These are phyloP conservation scores for Nakataea oryzae DNA, from an alignment of 2,329 filamentous ascomycete species.

Conservation along the genomic window DNA sequence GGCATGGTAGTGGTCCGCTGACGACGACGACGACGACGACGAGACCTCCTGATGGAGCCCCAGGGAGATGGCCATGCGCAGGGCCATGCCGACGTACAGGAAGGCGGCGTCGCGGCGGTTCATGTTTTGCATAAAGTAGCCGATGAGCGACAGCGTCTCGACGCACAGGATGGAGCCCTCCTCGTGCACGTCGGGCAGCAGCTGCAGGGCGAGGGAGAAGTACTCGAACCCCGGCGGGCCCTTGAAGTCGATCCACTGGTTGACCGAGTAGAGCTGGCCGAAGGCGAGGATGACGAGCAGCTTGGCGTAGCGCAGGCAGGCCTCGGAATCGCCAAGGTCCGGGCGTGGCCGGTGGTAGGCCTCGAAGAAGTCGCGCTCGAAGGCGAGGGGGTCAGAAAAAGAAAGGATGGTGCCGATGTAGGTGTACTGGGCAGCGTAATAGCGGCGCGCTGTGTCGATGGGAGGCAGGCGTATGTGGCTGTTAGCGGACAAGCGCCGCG, in stretches of 20 bases:
- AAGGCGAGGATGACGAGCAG: constrained; percentile 41
- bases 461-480: constrained; percentile 10
- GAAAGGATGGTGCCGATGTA: constrained; percentile 49
- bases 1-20: constrained; percentile 3
- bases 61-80: constrained; percentile 46
- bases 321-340: constrained; percentile 30
- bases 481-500: constrained; percentile 13
- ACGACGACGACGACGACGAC: constrained; percentile 20
- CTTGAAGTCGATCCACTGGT: constrained; percentile 40
- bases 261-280: constrained; percentile 46
- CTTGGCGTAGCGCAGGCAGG: constrained; percentile 39
- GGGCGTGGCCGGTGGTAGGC: constrained; percentile 29
- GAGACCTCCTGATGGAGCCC: constrained; percentile 44
- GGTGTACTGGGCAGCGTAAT: constrained; percentile 33
- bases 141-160: constrained; percentile 41
- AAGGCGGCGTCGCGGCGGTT: constrained; percentile 38
- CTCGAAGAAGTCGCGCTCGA: constrained; percentile 31
- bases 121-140: constrained; percentile 41
- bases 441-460: constrained; percentile 33
- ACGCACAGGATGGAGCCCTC: constrained; percentile 43
- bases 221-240: constrained; percentile 45
- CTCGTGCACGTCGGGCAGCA: constrained; percentile 44
- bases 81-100: constrained; percentile 39
- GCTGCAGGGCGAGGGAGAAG: constrained; percentile 38
- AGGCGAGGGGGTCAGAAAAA: constrained; percentile 34